Percentiles rank a stretch among this genome's conserved stretches.
These are phyloP conservation scores for Solanum dulcamara DNA, from an alignment of 257 asterid species.

Conservation along the genomic window DNA sequence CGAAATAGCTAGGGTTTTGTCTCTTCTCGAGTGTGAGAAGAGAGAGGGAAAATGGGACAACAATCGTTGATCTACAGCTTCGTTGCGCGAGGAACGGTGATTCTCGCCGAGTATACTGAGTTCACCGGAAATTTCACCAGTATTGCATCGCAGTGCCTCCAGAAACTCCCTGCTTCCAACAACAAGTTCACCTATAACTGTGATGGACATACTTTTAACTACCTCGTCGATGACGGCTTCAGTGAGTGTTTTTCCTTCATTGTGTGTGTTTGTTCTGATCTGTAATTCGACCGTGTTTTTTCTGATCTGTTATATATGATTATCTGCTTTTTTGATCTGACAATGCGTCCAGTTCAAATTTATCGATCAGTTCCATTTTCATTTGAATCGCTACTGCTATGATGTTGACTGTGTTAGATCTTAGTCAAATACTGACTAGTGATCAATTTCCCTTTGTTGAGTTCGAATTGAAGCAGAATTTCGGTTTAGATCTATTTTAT, in stretches of 20 bases:
- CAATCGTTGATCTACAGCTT: conserved; percentile 97
- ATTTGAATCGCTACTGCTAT: neutral
- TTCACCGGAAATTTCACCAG: conserved; percentile 90
- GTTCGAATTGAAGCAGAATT: neutral
- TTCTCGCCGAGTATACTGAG: conserved; percentile 75
- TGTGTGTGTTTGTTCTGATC: neutral
- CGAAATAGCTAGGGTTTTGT: conserved; percentile 28
- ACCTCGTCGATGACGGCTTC: conserved; percentile 86
- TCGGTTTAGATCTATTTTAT: neutral
- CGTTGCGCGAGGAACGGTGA: conserved; percentile 87
- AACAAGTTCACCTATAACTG: conserved; percentile 93
- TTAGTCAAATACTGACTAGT: neutral
- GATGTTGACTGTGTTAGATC: neutral
- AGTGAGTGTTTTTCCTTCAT: conserved; percentile 26
- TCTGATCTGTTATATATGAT: neutral
- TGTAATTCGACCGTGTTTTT: neutral
- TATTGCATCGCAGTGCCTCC: conserved; percentile 92
- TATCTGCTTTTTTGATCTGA: neutral
- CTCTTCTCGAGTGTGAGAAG: neutral
- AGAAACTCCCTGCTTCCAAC: conserved; percentile 84
- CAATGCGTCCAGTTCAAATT: neutral
- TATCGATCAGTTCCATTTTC: neutral
- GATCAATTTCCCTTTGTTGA: neutral
- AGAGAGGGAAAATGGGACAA: conserved; percentile 29
- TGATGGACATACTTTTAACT: conserved; percentile 91